Evolutionary conservation across 2,329 filamentous ascomycete genomes (phyloP), one percentile per base, ranked within the genome.

Genomic region (Nannizziopsis arthrosporioides): DNA sequence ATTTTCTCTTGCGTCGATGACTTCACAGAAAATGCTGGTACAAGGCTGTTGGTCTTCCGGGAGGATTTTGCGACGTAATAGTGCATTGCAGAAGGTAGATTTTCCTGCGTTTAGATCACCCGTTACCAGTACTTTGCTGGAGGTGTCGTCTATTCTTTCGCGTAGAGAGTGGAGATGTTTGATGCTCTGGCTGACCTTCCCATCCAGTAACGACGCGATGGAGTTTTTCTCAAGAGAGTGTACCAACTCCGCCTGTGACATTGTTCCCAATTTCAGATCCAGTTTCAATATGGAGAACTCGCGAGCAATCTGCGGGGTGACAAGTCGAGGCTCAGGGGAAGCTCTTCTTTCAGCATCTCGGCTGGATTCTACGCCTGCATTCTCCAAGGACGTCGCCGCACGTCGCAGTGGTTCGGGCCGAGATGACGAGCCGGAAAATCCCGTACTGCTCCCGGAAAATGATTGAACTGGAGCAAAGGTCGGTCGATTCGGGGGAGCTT

Each of bases 31-130:
- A 49, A 98, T 94, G 66, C 87, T 92, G 1, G 92, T 98, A 67
- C 92, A 98, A 1, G 92, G 92, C 62, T 96, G 92, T 65, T 98
- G 90, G 59, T 98, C 92, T 67, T 96, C 92, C 0, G 92, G 92
- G 3, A 98, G 69, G 22, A 98, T 78, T 67, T 96, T 96, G 53
- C 89, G 80, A 52, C 92, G 82, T 36, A 98, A 69, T 1, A 98
- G 72, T n/a, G 92, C 92, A 66, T 98, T 98, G 70, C 92, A 98
- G 59, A 98, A 98, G 0, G 92, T 98, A 3, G 92, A 98, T 63
- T 98, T 98, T 61, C 92, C 92, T 7, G 92, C 90, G 61, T 98
- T 98, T 47, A 98, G 68, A 63, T 98, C 92, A 60, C 92, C 92
- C 0, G 92, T 98, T 14, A 98, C 82, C 50, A 98, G 70, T 1